Percentiles rank a stretch among this genome's conserved stretches.
Conservation (phyloP, 306 rosid species). For the Crataegus laevigata region DNA sequence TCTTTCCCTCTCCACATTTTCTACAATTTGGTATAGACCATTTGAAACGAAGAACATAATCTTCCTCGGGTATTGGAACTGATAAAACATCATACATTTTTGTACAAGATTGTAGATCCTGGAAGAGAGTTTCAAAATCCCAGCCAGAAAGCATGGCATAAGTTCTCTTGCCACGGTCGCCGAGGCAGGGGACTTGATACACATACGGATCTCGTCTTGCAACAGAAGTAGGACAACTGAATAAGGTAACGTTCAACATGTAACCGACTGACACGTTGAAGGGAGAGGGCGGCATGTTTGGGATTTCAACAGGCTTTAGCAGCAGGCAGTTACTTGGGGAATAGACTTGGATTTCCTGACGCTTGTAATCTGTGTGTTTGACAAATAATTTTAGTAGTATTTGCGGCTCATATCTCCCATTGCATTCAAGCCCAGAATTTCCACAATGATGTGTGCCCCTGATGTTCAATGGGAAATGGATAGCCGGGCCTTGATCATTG, state of each 20-base stretch:
- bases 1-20: slow-evolving; percentile 23
- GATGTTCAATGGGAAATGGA: too few relatives aligned
- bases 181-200: background rate
- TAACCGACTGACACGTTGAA: too few relatives aligned
- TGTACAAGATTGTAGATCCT: slow-evolving; percentile 15
- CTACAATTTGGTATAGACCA: slow-evolving; percentile 31
- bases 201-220: fast-evolving
- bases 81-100: slow-evolving; percentile 21
- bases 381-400: too few relatives aligned
- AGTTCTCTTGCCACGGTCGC: background rate
- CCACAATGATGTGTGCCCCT: too few relatives aligned
- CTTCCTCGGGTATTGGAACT: too few relatives aligned
- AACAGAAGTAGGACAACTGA: slow-evolving; percentile 16
- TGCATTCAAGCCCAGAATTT: too few relatives aligned
- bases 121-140: too few relatives aligned
- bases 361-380: too few relatives aligned
- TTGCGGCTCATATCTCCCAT: too few relatives aligned
- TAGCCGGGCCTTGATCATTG: too few relatives aligned
- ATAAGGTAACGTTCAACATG: slow-evolving; percentile 6
- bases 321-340: slow-evolving; percentile 9
- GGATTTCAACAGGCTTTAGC: background rate
- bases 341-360: slow-evolving; percentile 1
- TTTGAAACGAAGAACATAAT: background rate
- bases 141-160: too few relatives aligned
- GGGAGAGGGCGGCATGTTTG: too few relatives aligned